Evolutionary conservation across 2,329 filamentous ascomycete genomes (phyloP), one percentile per base, ranked within the genome.

Genomic region (Cordyceps javanica): DNA sequence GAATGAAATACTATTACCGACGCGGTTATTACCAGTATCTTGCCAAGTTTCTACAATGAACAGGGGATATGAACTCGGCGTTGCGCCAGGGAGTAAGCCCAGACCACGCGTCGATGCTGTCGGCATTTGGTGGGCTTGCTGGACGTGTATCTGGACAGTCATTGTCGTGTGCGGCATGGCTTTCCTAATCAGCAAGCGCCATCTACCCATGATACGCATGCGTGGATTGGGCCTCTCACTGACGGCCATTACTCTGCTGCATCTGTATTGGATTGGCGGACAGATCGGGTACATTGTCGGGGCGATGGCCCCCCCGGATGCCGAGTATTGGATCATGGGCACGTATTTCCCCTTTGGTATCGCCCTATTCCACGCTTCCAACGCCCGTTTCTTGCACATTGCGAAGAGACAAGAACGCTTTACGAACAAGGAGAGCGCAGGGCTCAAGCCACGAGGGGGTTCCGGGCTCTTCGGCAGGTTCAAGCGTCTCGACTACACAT

Each of bases 281-380:
- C 73, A 76, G 63, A 62, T 72, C 11, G 70, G 64, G 0, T 75
- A 75, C 59, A 61, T 70, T 1, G 55, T 74, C 23, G 73, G 72
- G 0, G 63, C 68, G 0, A 60, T 73, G 2, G 66, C 70, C 26
- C 78, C 82, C 0, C 79, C 77, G 51, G 71, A 77, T 11, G 72
- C 75, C 10, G 80, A 86, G 66, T 88, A 78, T 66, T 88, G 82
- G 80, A 75, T 85, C 65, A 88, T 88, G 85, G 79, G 81, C 50
- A 77, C 82, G 45, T 84, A 82, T 66, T 71, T 88, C 7, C 85
- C 85, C 6, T 77, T 83, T 49, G 84, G 85, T 32, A 82, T 88
- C 53, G 84, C 82, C 16, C 72, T 88, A 2, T 87, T 87, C 65
- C 83, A 87, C 62, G 83, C 82, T 28, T 81, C 81, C 58, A 85